These are phyloP conservation scores for Tulasnella sp. DNA, from an alignment of 768 basidiomycete species.

Conservation along the genomic window DNA sequence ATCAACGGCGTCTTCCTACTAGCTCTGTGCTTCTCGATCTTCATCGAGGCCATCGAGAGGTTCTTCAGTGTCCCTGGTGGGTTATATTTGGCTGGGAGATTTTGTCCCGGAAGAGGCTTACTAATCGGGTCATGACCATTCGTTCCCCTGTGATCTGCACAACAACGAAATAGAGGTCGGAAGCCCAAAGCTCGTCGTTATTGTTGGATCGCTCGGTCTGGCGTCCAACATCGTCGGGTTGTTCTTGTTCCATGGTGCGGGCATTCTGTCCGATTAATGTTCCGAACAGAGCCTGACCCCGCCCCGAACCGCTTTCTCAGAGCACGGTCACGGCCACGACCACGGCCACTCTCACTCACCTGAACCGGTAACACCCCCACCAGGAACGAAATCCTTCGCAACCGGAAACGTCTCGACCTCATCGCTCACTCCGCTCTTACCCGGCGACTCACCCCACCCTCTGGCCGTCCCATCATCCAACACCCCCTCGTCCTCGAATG, in stretches of 20 bases:
- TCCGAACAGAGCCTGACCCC: neutral
- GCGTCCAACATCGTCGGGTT: slow-evolving; percentile 90
- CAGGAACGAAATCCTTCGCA: slow-evolving; percentile 34
- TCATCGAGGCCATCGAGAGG: slow-evolving; percentile 83
- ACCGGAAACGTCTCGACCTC: slow-evolving; percentile 27
- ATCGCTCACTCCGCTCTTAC: slow-evolving; percentile 17
- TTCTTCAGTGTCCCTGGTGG: slow-evolving; percentile 81
- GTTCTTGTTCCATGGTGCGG: slow-evolving; percentile 88
- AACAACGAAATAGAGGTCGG: slow-evolving; percentile 64
- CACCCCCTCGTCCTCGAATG: neutral
- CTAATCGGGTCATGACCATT: neutral
- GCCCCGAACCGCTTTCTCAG: slow-evolving; percentile 36
- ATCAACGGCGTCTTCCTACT: slow-evolving; percentile 96
- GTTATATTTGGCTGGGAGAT: slow-evolving; percentile 28
- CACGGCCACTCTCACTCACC: slow-evolving; percentile 49
- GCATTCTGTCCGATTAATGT: neutral
- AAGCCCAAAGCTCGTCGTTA: slow-evolving; percentile 80
- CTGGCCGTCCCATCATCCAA: neutral
- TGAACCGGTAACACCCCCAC: slow-evolving; percentile 27
- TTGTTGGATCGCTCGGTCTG: slow-evolving; percentile 85
- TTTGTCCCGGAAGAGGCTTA: slow-evolving; percentile 10
- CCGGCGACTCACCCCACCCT: slow-evolving; percentile 25
- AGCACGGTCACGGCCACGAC: slow-evolving; percentile 63
- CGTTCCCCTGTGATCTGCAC: slow-evolving; percentile 17
- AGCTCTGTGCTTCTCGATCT: slow-evolving; percentile 94